Evolutionary conservation across 2,329 filamentous ascomycete genomes (phyloP).

Genomic region (Fusarium brevicatenulatum): DNA sequence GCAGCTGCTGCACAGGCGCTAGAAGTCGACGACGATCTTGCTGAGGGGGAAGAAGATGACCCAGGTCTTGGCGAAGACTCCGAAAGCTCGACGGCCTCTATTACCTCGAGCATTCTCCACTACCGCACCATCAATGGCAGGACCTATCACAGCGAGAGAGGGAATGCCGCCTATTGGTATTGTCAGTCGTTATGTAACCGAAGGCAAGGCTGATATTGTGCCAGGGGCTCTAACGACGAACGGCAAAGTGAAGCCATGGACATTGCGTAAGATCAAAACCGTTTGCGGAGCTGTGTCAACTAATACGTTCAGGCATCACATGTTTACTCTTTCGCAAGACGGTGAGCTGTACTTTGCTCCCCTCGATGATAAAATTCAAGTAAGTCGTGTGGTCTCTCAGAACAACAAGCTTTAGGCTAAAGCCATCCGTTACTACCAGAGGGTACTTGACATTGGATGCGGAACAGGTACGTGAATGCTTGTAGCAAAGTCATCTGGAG

Average conservation of each 20-base stretch:
- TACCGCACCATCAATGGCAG: constrained; percentile 20
- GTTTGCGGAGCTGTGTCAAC: background rate
- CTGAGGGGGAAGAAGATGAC: constrained; percentile 4
- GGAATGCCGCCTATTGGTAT: constrained; percentile 21
- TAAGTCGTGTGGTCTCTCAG: rapidly evolving
- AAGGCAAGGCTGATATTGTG: background rate
- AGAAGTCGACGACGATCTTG: constrained; percentile 9
- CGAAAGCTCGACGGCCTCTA: constrained; percentile 13
- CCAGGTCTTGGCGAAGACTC: constrained; percentile 8
- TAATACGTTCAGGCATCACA: constrained; percentile 4
- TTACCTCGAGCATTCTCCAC: constrained; percentile 19
- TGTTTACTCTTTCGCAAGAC: constrained; percentile 16
- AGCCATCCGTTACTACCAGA: background rate
- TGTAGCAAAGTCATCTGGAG: background rate
- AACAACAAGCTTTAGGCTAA: background rate
- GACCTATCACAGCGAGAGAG: constrained; percentile 17
- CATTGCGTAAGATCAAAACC: background rate
- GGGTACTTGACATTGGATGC: constrained; percentile 18
- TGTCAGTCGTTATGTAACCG: rapidly evolving
- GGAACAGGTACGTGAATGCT: constrained; percentile 10
- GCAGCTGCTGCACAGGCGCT: background rate
- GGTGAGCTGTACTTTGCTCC: constrained; percentile 14
- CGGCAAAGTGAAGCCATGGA: constrained; percentile 20
- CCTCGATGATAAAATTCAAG: background rate
- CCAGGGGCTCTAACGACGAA: constrained; percentile 19